A percentile compares a stretch with the other conserved stretches of the same genome.
Evolutionary conservation across 768 basidiomycete species (phyloP).

Genomic region (Psilocybe cyanescens): DNA sequence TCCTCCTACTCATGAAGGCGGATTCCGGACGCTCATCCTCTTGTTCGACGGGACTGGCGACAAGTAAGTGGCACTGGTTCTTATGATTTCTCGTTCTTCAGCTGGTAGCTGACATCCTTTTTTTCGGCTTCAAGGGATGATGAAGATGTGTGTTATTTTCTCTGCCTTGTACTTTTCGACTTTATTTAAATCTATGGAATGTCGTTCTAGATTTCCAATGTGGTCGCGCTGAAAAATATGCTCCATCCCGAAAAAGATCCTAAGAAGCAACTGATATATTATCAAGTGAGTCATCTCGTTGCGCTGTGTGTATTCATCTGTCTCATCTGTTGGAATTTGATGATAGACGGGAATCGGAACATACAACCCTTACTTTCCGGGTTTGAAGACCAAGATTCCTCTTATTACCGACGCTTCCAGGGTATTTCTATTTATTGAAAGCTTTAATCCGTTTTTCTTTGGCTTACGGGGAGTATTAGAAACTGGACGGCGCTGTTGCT

Average conservation of each 20-base stretch:
- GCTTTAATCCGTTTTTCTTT: background rate
- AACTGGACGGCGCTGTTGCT: slow-evolving; percentile 17
- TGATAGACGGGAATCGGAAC: slow-evolving; percentile 21
- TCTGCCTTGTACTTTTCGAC: too few species aligned
- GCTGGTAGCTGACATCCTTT: background rate
- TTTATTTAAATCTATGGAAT: background rate
- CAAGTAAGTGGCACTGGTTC: slow-evolving; percentile 10
- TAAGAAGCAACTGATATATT: slow-evolving; percentile 20
- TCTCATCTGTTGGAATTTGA: background rate
- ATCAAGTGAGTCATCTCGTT: slow-evolving; percentile 6
- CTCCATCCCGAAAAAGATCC: slow-evolving; percentile 8
- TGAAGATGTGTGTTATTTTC: slow-evolving; percentile 5
- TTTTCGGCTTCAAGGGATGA: slow-evolving; percentile 3
- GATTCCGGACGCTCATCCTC: slow-evolving; percentile 17
- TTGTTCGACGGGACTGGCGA: slow-evolving; percentile 24
- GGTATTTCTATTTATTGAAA: slow-evolving; percentile 1
- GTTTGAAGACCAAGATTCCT: slow-evolving; percentile 15
- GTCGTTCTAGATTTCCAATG: slow-evolving; percentile 18
- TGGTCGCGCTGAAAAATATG: slow-evolving; percentile 21
- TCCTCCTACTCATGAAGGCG: background rate
- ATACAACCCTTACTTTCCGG: slow-evolving; percentile 16
- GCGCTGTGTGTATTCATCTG: too few species aligned
- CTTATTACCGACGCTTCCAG: slow-evolving; percentile 7
- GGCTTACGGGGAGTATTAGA: slow-evolving; percentile 3
- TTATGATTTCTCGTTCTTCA: background rate